Evolutionary conservation across 2,329 filamentous ascomycete genomes (phyloP), one percentile per base, ranked within the genome.

Genomic region (Elsinoe necatrix): DNA sequence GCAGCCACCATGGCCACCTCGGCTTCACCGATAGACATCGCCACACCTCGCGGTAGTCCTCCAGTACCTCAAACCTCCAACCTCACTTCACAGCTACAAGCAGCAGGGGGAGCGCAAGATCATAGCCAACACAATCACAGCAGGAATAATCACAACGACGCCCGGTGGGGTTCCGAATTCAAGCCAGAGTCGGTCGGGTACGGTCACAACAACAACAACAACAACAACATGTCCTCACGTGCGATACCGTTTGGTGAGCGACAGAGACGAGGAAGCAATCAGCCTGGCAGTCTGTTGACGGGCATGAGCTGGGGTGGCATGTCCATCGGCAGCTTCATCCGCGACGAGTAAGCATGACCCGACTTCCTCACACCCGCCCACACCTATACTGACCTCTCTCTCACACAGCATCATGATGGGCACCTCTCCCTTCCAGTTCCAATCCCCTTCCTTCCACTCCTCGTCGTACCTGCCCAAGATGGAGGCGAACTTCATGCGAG

Each of bases 241-340:
- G 80, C 81, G 39, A 85, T 85, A 61, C 80, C 80, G n/a, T 76
- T 82, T 67, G 73, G 74, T 61, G 78, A 80, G 60, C 75, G 76
- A 57, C 73, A 73, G 54, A 73, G 81, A 61, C 72, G 81, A 62
- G 79, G 84, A 69, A 82, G 80, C 68, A 73, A 79, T 60, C 79
- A 61, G 23, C 61, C 80, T 57, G 79, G 81, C 63, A 84, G 81
- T 67, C 72, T 84, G 59, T 75, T 80, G 54, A 86, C 84, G 61
- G 91, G 92, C 65, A 90, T 95, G 85, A 96, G 91, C 73, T 98
- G 92, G 91, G 92, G 92, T 68, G 92, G 91, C 62, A 83, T 95
- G 59, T 97, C 92, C 7, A 89, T 97, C 62, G 92, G 92, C 61
- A 97, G 92, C 68, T 97, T 95, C 78, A 93, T 98, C 72, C 82